phyloP scores from a whole-genome alignment of 2,329 filamentous ascomycete genomes.

The Trichophyton simii region DNA sequence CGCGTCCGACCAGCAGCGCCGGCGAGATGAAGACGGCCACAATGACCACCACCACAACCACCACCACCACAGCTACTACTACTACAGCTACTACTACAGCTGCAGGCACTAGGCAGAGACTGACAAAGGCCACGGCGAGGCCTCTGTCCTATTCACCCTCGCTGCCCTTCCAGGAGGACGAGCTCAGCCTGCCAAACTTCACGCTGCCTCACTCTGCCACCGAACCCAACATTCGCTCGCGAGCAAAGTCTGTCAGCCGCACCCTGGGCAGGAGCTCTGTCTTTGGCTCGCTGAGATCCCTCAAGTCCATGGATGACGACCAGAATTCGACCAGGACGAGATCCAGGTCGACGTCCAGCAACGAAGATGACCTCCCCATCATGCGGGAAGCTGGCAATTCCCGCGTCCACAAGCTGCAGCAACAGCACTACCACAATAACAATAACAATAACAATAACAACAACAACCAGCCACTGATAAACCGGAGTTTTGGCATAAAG shows the following conservation, averaged over 20 bases:
- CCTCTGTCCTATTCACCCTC: background rate
- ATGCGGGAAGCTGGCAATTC: conserved; percentile 3
- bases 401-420: background rate
- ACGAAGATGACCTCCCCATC: conserved; percentile 31
- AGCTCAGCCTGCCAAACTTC: background rate
- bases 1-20: background rate
- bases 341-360: conserved; percentile 38
- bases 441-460: too few relatives aligned
- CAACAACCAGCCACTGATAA: background rate
- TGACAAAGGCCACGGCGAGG: background rate
- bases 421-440: background rate
- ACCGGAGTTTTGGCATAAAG: conserved; percentile 23
- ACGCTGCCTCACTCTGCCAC: conserved; percentile 11
- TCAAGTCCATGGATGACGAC: conserved; percentile 41
- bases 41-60: background rate
- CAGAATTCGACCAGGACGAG: conserved; percentile 34
- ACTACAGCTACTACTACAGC: too few relatives aligned
- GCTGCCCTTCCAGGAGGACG: conserved; percentile 1
- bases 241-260: conserved; percentile 29
- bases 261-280: conserved; percentile 38
- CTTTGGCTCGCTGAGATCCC: conserved; percentile 46
- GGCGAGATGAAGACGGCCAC: background rate
- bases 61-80: background rate
- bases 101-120: too few relatives aligned
- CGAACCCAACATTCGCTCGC: conserved; percentile 6